Evolutionary conservation across 192 early-diverging fungal genomes (phyloP), one percentile per base, ranked within the genome.

Genomic region (Rhizoclosmatium globosum): DNA sequence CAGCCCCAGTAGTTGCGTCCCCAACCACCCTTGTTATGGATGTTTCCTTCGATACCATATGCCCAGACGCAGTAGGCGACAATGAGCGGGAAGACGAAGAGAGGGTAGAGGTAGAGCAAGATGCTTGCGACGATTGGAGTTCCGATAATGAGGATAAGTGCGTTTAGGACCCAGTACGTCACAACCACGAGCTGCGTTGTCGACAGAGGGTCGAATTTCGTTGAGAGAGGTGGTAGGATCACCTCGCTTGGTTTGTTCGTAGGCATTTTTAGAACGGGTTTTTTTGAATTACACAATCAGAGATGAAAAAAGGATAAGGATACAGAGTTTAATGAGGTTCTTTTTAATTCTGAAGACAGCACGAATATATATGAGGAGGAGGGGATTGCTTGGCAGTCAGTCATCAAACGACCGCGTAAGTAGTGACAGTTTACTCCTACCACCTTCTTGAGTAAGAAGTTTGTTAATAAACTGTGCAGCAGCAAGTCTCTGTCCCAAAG

Each of bases 21-120:
- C 76, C 70, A 78, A 60, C 76, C 81, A 21, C 81, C 81, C 39
- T 67, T 64, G 60, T 76, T 76, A 47, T 76, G 74, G 47, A 76
- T 67, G 64, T 76, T 47, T 42, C 62, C 64, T 21, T 76, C 74
- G 41, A 76, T 53, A 4, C 9, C 62, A 56, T 65, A 75, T 15
- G 72, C 72, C 71, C 64, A 74, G 19, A 53, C 39, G n/a, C 13
- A 59, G 72, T 80, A 80, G 1, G 56, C 62, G 4, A 80, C 31
- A 13, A 80, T 19, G 17, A 68, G 1, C 39, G 79, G 79, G 21
- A 68, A 4, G 3, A 47, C 61, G 53, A n/a, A 17, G 47, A 23
- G 15, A 9, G 79, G 79, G 48, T 47, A 64, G 13, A 80, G 7
- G 47, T 48, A 17, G 13, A 74, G 19, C 3, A 13, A 42, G 57